These are phyloP conservation scores for Pseudoperonospora humuli DNA, from an alignment of 352 stramenopile species.

Conservation along the genomic window DNA sequence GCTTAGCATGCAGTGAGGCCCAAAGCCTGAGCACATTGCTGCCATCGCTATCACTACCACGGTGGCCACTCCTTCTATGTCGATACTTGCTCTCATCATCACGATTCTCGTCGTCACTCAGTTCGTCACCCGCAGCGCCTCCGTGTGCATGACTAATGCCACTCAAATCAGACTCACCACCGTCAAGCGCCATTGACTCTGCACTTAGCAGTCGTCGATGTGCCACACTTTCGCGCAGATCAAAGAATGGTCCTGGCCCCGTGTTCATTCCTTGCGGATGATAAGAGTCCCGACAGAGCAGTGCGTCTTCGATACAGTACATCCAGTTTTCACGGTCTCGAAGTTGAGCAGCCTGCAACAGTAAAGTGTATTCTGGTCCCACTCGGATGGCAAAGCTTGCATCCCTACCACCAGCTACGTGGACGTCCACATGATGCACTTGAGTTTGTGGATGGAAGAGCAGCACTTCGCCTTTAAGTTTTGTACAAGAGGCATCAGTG, in stretches of 20 bases:
- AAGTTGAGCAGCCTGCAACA: constrained; percentile 49
- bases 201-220: constrained; percentile 47
- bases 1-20: constrained; percentile 33
- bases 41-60: constrained; percentile 8
- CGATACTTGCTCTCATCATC: constrained; percentile 23
- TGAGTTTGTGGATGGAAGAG: constrained; percentile 62
- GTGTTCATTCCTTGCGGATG: constrained; percentile 20
- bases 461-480: constrained; percentile 68
- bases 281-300: constrained; percentile 71
- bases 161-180: constrained; percentile 16
- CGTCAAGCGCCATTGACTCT: constrained; percentile 39
- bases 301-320: constrained; percentile 68
- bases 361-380: constrained; percentile 44
- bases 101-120: constrained; percentile 28
- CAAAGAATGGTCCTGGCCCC: constrained; percentile 24
- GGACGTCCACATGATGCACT: constrained; percentile 66
- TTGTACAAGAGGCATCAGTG: constrained; percentile 35
- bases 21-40: constrained; percentile 22
- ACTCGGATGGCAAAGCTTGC: constrained; percentile 59
- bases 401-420: constrained; percentile 41
- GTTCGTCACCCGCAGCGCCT: constrained; percentile 14
- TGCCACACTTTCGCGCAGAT: constrained; percentile 48
- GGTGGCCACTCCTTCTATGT: constrained; percentile 9
- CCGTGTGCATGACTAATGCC: constrained; percentile 25
- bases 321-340: constrained; percentile 72